phyloP scores from a whole-genome alignment of 192 early-diverging fungal genomes.

The Entomortierella chlamydospora region DNA sequence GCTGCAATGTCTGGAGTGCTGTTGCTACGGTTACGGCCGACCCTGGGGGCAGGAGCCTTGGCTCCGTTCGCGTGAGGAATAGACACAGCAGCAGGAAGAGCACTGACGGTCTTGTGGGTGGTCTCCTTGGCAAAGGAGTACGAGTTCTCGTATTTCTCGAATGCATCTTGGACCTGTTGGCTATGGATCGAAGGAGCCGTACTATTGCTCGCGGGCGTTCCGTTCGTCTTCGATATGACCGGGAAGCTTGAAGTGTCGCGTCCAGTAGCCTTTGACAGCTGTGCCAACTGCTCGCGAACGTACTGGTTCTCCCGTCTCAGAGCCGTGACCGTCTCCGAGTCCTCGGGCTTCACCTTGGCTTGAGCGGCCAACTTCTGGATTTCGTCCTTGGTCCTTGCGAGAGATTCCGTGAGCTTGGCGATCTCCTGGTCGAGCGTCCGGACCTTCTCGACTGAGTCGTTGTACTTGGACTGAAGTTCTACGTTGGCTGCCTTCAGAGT shows the following conservation, averaged over 20 bases:
- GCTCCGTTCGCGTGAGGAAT: conserved; percentile 30
- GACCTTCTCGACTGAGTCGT: conserved; percentile 68
- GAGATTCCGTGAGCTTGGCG: conserved; percentile 65
- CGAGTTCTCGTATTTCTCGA: conserved; percentile 53
- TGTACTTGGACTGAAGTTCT: conserved; percentile 69
- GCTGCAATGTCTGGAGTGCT: conserved; percentile 47
- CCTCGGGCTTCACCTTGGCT: conserved; percentile 65
- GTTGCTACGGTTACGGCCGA: conserved; percentile 43
- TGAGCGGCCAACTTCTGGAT: conserved; percentile 66
- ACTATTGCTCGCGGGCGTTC: conserved; percentile 28
- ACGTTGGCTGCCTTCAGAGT: conserved; percentile 68
- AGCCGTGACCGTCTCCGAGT: conserved; percentile 69
- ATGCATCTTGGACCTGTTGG: conserved; percentile 23
- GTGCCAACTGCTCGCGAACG: conserved; percentile 77
- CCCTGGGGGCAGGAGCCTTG: conserved; percentile 17
- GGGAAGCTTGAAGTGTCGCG: conserved; percentile 54
- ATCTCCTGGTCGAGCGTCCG: conserved; percentile 74
- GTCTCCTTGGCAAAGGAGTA: conserved; percentile 51
- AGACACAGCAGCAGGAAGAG: conserved; percentile 28
- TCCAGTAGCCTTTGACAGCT: conserved; percentile 65
- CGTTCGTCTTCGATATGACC: conserved; percentile 26
- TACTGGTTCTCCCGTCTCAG: conserved; percentile 78
- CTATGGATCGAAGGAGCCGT: conserved; percentile 21
- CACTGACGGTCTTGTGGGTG: conserved; percentile 37
- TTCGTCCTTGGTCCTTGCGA: conserved; percentile 72